Evolutionary conservation across 305 asterid genomes (phyloP).

Genomic region (Caryopteris hybrid): DNA sequence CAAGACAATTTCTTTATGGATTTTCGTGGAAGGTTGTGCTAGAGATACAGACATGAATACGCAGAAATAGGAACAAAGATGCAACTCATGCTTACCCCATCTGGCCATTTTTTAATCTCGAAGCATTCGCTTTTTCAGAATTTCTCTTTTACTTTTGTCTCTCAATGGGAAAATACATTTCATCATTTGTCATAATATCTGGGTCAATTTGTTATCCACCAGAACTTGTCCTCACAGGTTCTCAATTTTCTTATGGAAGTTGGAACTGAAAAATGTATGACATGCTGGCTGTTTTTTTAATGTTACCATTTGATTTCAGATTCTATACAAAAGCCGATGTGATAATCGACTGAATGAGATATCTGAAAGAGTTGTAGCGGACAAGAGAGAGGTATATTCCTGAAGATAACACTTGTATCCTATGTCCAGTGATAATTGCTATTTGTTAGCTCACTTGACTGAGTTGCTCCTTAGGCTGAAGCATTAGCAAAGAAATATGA

Average conservation of each 20-base stretch:
- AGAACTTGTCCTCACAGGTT: not conserved
- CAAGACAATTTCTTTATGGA: not conserved
- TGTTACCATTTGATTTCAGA: slow-evolving; percentile 41
- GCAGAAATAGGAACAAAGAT: not conserved
- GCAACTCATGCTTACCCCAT: not conserved
- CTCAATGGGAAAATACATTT: not conserved
- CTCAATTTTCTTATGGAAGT: not conserved
- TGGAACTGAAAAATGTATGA: slow-evolving; percentile 10
- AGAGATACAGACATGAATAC: not conserved
- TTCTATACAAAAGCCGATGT: slow-evolving; percentile 91
- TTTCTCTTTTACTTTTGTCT: not conserved
- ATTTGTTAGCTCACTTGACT: slow-evolving; percentile 26
- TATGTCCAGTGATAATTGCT: not conserved
- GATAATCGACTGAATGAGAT: slow-evolving; percentile 93
- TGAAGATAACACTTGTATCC: slow-evolving; percentile 11
- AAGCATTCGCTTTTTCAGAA: not conserved
- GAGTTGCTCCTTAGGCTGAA: slow-evolving; percentile 58
- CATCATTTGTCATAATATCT: slow-evolving; percentile 1
- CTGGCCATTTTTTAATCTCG: not conserved
- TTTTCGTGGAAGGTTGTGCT: not conserved
- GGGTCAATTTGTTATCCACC: not conserved
- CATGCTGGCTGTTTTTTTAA: slow-evolving; percentile 13
- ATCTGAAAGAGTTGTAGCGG: slow-evolving; percentile 73
- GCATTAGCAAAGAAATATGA: slow-evolving; percentile 82
- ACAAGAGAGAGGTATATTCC: slow-evolving; percentile 71